Percentiles rank a stretch among this genome's conserved stretches.
Evolutionary conservation across 768 basidiomycete genomes (phyloP).

Genomic region (Boletus subcaerulescens): DNA sequence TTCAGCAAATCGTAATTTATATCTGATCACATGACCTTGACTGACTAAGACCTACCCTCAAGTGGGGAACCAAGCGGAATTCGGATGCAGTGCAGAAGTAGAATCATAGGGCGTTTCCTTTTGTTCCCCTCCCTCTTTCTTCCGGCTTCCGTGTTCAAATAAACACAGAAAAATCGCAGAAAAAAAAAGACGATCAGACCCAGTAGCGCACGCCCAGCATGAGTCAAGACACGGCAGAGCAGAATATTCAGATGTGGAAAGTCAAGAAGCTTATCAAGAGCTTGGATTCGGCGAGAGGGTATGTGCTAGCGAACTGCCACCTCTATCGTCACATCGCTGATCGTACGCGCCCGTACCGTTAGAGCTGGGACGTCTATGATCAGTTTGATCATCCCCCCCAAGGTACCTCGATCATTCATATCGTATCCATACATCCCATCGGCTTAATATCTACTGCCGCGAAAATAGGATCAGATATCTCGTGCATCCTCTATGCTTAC

Average conservation of each 20-base stretch:
- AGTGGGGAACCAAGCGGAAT: slow-evolving; percentile 12
- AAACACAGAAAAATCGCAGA: neutral
- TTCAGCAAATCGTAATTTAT: neutral
- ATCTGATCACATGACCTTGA: slow-evolving; percentile 9
- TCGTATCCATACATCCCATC: slow-evolving; percentile 1
- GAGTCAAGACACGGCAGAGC: slow-evolving; percentile 85
- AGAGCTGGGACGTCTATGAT: slow-evolving; percentile 99
- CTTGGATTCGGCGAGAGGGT: slow-evolving; percentile 76
- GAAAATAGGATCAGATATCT: slow-evolving; percentile 82
- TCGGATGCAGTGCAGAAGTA: slow-evolving; percentile 4
- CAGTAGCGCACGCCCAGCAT: slow-evolving; percentile 46
- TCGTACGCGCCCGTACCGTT: slow-evolving; percentile 15
- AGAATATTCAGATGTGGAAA: slow-evolving; percentile 98
- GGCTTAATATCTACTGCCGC: slow-evolving; percentile 1
- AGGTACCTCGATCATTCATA: slow-evolving; percentile 45
- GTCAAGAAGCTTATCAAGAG: slow-evolving; percentile 99
- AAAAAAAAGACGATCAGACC: slow-evolving; percentile 11
- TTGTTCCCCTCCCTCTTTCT: slow-evolving; percentile 22
- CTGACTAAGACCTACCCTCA: slow-evolving; percentile 18
- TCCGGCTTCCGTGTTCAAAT: slow-evolving; percentile 18
- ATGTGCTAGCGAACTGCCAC: slow-evolving; percentile 1
- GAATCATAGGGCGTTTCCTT: neutral
- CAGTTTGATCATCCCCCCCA: slow-evolving; percentile 94
- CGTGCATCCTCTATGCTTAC: slow-evolving; percentile 94
- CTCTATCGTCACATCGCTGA: slow-evolving; percentile 14